phyloP scores from a whole-genome alignment of 768 basidiomycete species.

The Leccinum fibrillosum region DNA sequence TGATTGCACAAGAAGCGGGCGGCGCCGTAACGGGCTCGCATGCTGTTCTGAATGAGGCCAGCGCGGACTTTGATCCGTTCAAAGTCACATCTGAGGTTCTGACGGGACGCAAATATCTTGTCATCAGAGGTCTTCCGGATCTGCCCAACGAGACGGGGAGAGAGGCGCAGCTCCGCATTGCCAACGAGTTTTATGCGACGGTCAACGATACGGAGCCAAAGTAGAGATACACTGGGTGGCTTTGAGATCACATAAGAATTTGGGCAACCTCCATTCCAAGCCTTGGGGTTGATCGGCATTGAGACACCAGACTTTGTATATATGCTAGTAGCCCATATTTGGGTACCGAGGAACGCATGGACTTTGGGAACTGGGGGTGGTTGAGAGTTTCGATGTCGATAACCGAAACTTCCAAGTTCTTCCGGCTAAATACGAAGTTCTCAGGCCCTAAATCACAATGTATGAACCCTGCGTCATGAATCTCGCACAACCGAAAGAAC shows the following conservation, averaged over 20 bases:
- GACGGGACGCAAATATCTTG: constrained; percentile 76
- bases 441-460: background rate
- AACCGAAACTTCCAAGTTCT: background rate
- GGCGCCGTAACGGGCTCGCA: constrained; percentile 73
- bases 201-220: constrained; percentile 67
- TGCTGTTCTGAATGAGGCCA: constrained; percentile 38
- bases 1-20: constrained; percentile 90
- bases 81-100: constrained; percentile 68
- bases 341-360: too few relatives aligned
- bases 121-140: constrained; percentile 68
- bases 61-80: constrained; percentile 40
- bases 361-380: background rate
- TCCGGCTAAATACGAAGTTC: background rate
- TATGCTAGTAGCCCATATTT: background rate
- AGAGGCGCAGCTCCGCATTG: constrained; percentile 76
- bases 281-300: too few relatives aligned
- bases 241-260: too few relatives aligned
- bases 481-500: background rate
- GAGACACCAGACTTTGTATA: too few relatives aligned
- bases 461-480: background rate
- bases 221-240: constrained; percentile 17
- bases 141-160: constrained; percentile 58
- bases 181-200: constrained; percentile 82
- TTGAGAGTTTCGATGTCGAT: background rate
- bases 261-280: too few relatives aligned